phyloP scores from a whole-genome alignment of 2,329 filamentous ascomycete species.

The Rutstroemia sp. region DNA sequence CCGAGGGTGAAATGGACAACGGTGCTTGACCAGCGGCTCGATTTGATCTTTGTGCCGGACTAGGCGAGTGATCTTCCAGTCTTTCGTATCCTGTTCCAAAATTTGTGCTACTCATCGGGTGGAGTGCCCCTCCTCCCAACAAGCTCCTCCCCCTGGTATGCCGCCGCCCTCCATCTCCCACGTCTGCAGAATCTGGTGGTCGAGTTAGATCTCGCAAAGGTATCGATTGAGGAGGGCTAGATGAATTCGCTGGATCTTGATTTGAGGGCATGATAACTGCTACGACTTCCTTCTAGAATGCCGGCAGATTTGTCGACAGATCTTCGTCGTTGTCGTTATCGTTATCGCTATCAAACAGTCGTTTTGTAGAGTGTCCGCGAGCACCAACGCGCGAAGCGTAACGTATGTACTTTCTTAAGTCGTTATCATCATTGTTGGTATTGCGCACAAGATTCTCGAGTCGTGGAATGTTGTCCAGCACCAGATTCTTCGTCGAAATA shows the following conservation, averaged over 20 bases:
- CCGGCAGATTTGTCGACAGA: neutral
- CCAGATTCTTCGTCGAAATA: neutral
- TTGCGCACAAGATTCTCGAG: neutral
- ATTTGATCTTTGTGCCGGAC: conserved; percentile 16
- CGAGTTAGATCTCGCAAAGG: conserved; percentile 56
- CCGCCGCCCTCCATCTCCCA: conserved; percentile 20
- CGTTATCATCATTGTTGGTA: conserved; percentile 13
- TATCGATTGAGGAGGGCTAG: conserved; percentile 53
- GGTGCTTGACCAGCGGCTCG: conserved; percentile 10
- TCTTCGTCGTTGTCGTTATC: conserved; percentile 2
- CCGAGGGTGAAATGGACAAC: conserved; percentile 9
- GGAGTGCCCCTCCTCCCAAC: conserved; percentile 20
- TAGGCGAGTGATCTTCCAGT: conserved; percentile 25
- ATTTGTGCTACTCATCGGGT: conserved; percentile 21
- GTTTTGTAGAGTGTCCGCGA: neutral
- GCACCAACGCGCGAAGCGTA: conserved; percentile 9
- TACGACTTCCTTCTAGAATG: conserved; percentile 12
- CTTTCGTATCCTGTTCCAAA: conserved; percentile 25
- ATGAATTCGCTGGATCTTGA: conserved; percentile 35
- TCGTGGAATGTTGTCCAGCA: neutral
- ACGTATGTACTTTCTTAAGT: conserved; percentile 11
- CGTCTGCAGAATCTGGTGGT: conserved; percentile 26
- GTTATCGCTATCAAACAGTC: conserved; percentile 7
- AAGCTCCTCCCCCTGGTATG: conserved; percentile 28
- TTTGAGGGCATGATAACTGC: conserved; percentile 39